phyloP scores from a whole-genome alignment of 495 filamentous ascomycete genomes.

The Cladorrhinum samala region DNA sequence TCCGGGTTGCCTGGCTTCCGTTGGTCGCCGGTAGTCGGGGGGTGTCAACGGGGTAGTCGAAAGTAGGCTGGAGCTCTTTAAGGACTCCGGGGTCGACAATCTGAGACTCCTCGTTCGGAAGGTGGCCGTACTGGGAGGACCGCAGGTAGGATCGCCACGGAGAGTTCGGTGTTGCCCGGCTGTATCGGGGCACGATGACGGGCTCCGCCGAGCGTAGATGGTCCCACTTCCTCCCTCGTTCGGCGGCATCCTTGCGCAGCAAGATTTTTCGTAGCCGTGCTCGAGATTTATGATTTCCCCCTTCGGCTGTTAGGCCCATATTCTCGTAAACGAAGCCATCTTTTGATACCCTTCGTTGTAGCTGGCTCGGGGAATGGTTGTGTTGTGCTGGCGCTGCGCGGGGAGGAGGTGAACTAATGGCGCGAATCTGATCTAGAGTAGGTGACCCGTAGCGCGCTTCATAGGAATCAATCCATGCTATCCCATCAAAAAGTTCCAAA shows the following conservation, averaged over 20 bases:
- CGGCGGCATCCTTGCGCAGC: slow-evolving; percentile 27
- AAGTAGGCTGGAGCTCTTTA: slow-evolving; percentile 44
- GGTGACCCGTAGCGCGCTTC: slow-evolving; percentile 32
- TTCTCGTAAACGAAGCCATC: slow-evolving; percentile 49
- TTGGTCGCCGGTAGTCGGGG: slow-evolving; percentile 13
- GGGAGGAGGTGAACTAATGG: slow-evolving; percentile 34
- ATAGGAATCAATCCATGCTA: slow-evolving; percentile 53
- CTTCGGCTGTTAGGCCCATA: slow-evolving; percentile 23
- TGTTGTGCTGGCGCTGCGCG: slow-evolving; percentile 54
- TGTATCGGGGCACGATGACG: slow-evolving; percentile 47
- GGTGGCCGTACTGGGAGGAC: slow-evolving; percentile 45
- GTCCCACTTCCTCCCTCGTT: slow-evolving; percentile 51
- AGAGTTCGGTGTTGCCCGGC: slow-evolving; percentile 30
- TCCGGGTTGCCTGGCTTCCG: slow-evolving; percentile 14
- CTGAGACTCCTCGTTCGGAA: slow-evolving; percentile 38
- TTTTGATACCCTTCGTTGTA: slow-evolving; percentile 42
- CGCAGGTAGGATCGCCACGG: slow-evolving; percentile 45
- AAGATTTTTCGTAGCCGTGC: slow-evolving; percentile 24
- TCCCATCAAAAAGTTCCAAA: background rate
- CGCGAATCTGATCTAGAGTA: slow-evolving; percentile 29
- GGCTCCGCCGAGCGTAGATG: slow-evolving; percentile 49
- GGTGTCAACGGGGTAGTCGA: slow-evolving; percentile 31
- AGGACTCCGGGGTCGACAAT: slow-evolving; percentile 38
- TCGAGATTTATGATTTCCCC: slow-evolving; percentile 10
- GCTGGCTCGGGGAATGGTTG: slow-evolving; percentile 47